phyloP scores from a whole-genome alignment of 371 early-diverging fungal genomes.

The Phascolomyces articulosus region DNA sequence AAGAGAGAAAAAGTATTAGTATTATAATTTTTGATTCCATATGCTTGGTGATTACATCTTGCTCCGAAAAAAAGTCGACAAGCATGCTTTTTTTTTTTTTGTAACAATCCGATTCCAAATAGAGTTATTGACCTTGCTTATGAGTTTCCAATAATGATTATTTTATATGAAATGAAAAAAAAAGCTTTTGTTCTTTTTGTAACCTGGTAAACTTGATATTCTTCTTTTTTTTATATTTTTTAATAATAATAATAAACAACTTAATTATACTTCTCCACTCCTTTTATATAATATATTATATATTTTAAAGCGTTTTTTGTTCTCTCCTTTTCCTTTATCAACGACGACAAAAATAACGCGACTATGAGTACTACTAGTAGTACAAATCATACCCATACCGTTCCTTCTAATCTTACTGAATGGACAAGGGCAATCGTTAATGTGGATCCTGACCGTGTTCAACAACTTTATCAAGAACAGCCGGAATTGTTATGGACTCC shows the following conservation, averaged over 20 bases:
- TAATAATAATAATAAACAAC: no score
- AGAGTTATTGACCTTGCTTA: conserved; percentile 12
- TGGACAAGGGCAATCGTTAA: conserved; percentile 39
- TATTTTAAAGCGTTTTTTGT: background rate
- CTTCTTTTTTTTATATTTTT: conserved; percentile 7
- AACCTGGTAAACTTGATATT: no score
- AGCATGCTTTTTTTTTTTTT: no score
- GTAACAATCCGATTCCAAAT: conserved; percentile 1
- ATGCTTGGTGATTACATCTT: no score
- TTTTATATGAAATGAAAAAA: background rate
- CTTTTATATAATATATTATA: no score
- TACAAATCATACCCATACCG: background rate
- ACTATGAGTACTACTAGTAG: background rate
- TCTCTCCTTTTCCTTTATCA: conserved; percentile 7
- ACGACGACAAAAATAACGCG: conserved; percentile 13
- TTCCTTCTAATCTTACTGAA: conserved; percentile 18
- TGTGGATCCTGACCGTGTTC: conserved; percentile 23
- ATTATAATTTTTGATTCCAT: no score
- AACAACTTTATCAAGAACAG: conserved; percentile 20
- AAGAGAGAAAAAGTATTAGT: no score
- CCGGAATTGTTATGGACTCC: conserved; percentile 41
- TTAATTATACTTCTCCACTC: no score
- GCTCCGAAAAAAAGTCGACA: no score
- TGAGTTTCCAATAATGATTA: no score
- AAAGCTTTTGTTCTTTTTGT: conserved; percentile 7